Percentiles rank a stretch among this genome's conserved stretches.
phyloP scores from a whole-genome alignment of 352 stramenopile genomes.

The Phytophthora boehmeriae region DNA sequence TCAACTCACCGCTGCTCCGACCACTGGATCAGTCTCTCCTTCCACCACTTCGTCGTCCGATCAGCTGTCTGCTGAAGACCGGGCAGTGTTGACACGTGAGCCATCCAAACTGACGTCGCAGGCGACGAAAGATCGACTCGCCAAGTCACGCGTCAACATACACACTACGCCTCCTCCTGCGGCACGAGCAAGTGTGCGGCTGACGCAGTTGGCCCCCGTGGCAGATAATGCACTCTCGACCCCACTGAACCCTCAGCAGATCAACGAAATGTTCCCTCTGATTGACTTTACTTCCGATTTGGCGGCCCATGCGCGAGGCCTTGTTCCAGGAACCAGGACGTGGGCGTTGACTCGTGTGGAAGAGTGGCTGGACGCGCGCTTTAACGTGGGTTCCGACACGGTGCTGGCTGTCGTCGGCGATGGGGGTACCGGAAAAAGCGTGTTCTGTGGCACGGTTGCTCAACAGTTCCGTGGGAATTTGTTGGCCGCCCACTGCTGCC shows the following conservation, averaged over 20 bases:
- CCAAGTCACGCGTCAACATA: slow-evolving; percentile 41
- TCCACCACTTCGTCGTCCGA: slow-evolving; percentile 32
- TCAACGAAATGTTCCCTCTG: slow-evolving; percentile 84
- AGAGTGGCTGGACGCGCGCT: slow-evolving; percentile 75
- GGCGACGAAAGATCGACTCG: slow-evolving; percentile 54
- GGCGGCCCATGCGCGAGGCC: slow-evolving; percentile 38
- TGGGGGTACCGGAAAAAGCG: slow-evolving; percentile 73
- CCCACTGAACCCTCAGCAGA: slow-evolving; percentile 66
- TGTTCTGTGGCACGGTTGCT: slow-evolving; percentile 53
- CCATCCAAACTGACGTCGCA: slow-evolving; percentile 58
- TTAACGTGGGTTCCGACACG: slow-evolving; percentile 62
- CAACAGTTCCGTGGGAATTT: slow-evolving; percentile 63
- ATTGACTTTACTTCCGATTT: slow-evolving; percentile 70
- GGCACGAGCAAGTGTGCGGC: slow-evolving; percentile 34
- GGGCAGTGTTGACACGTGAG: slow-evolving; percentile 47
- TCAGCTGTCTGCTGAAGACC: slow-evolving; percentile 48
- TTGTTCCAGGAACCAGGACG: slow-evolving; percentile 56
- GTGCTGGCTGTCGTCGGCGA: slow-evolving; percentile 76
- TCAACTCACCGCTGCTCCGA: slow-evolving; percentile 46
- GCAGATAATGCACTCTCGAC: slow-evolving; percentile 72
- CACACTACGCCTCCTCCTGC: slow-evolving; percentile 17
- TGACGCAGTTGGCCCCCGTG: slow-evolving; percentile 71
- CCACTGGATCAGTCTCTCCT: slow-evolving; percentile 15
- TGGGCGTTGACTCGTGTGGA: slow-evolving; percentile 77
- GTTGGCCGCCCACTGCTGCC: slow-evolving; percentile 70